Evolutionary conservation across 176 grass and related monocot genomes (phyloP).

Genomic region (Puccinellia tenuiflora): DNA sequence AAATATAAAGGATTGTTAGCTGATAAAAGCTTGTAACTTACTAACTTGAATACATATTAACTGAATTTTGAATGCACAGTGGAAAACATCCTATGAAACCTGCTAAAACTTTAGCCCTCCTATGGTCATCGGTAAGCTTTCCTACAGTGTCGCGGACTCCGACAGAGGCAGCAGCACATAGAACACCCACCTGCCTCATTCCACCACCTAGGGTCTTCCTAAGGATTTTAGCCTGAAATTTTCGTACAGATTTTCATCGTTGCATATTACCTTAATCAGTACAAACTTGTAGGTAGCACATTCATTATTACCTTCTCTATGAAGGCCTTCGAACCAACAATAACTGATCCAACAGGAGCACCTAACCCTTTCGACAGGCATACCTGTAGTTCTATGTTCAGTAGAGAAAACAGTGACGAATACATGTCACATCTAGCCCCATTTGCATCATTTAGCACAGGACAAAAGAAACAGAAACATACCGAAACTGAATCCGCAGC

Average conservation of each 20-base stretch:
- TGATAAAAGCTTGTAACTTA: neutral
- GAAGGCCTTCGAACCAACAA: constrained; percentile 65
- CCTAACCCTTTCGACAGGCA: constrained; percentile 91
- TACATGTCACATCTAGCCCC: neutral
- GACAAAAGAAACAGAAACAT: constrained; percentile 13
- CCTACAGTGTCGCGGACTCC: constrained; percentile 53
- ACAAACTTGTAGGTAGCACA: neutral
- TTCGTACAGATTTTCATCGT: neutral
- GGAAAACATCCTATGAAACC: constrained; percentile 14
- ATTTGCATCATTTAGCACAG: neutral
- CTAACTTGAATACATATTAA: neutral
- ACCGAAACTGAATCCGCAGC: constrained; percentile 90
- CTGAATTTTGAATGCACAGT: neutral
- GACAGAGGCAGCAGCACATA: constrained; percentile 80
- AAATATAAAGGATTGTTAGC: neutral
- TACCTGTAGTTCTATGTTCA: constrained; percentile 37
- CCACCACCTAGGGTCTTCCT: constrained; percentile 93
- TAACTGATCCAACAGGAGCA: constrained; percentile 82
- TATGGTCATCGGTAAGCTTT: constrained; percentile 79
- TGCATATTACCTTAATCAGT: neutral
- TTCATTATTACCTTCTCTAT: constrained; percentile 53
- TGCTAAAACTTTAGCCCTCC: constrained; percentile 71
- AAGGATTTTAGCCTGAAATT: constrained; percentile 58
- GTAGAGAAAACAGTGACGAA: neutral
- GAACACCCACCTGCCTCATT: constrained; percentile 87